Base-by-base conservation (phyloP, 805 yeast genomes). In the Trichomonascus vanleenenianus region DNA sequence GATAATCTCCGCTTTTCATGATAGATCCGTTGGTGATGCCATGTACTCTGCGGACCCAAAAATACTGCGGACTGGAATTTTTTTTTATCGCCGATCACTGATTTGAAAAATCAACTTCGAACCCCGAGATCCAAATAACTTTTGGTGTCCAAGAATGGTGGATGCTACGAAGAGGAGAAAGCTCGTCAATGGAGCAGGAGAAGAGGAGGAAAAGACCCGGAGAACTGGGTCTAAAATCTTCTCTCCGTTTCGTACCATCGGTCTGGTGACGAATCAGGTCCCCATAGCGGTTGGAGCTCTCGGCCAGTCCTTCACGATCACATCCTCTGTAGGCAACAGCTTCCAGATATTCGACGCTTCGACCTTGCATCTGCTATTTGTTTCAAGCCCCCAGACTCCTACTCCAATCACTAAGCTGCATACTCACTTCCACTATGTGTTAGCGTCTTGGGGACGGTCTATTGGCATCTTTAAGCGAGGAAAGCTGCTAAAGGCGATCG, bases 321-420 rank as follows among this genome's bases (percentile, higher is more conserved):
- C 83, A 14, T 91, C 97, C 0, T 80, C 85, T 39, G 96, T 93
- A 18, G 97, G 97, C 2, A 73, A 79, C 44, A 74, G 91, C 1
- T 86, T 93, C 68, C 97, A 91, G 63, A 86, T 93, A 25, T 93
- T 85, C 59, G 98, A 93, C 67, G 96, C 56, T 11, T 79, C 91
- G 30, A 86, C 85, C 5, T 68, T 91, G 50, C 93, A 85, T 54
- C 68, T 91, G 51, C 67, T 91, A 18, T 91, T 93, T 64, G 94
- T 91, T 10, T 85, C 96, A 0, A 85, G 79, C 52, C 76, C 74
- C 16, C 91, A 85, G 61, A 83, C 96, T 0, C 74, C 81, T 0
- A 60, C 77, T 6, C 75, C 77, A 47, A 88, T 91, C 52, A 78
- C 82, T 20, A 76, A 82, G 18, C 67, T 91, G 39, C 72, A 82